Evolutionary conservation across 75 land plant genomes (phyloP), one percentile per base, ranked within the genome.

Genomic region (Sequoia sempervirens): DNA sequence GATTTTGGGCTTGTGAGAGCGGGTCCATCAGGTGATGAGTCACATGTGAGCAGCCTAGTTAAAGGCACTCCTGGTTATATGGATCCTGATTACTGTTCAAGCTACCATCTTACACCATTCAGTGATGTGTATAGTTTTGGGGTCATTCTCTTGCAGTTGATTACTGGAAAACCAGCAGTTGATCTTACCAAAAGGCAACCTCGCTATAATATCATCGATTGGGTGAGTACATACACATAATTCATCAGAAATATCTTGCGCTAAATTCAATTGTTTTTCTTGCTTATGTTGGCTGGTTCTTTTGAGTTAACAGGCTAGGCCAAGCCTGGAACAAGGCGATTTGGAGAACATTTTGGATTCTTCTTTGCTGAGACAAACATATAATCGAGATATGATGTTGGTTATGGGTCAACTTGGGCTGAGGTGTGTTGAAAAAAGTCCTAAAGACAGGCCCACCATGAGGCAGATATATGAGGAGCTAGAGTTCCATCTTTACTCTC

Each of bases 111-210:
- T 40, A 87, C 87, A 41, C 86, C 91, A 2, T 86, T 81, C 52
- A 88, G 85, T 66, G 94, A 93, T 84, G 89, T 93, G n/a, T 91
- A 88, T 82, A 91, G 92, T 87, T 88, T 88, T 72, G 89, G 89
- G 6, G 83, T 88, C 12, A 81, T 85, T 15, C 81, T 93, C 26
- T 81, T 93, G 66, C 92, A 91, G 43, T 92, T 93, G 36, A 80
- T 92, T 32, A 37, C 92, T 80, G 91, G 85, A 38, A 68, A 86
- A 41, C 91, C 93, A 28, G 93, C 90, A 4, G 82, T 90, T 34
- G 89, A 87, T 81, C 18, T 83, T 18, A 68, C 78, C 34, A 72
- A 82, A 50, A 81, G 41, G 17, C 79, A 78, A 30, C 36, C 87
- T 30, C 80, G 85, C 36, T 88, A 56, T 84, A 87, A 92, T 61